Base-by-base conservation (phyloP, 495 filamentous ascomycete genomes). In the Penicillium macrosclerotiorum region DNA sequence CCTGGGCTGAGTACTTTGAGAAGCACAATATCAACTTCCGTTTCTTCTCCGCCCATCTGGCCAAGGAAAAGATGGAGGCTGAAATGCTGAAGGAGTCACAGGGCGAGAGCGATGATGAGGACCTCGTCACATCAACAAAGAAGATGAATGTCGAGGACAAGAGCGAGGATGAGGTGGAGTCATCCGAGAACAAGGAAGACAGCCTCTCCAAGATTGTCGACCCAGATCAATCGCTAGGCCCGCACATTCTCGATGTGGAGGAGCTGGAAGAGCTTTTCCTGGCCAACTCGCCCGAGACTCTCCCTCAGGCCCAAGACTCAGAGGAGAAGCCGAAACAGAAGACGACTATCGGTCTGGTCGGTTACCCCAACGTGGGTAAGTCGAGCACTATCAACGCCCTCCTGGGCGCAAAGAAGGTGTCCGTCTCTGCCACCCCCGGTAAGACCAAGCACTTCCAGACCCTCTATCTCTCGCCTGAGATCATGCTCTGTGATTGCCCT, bases 391-490 rank as follows among this genome's bases (percentile, higher is more conserved):
- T 99, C 76, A 99, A 99, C 71, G 92, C 94, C 9, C 81, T 99
- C 30, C 88, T 96, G 46, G 94, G 94, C 39, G 86, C 94, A 42
- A 97, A 96, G 77, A 97, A 97, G 70, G 94, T 99, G 4, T 96
- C 92, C 2, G 94, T 99, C 30, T 97, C 94, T 29, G 83, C 92
- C 20, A 99, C 94, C 2, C 94, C 94, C 5, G 94, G 94, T 45
- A 99, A 97, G 68, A 99, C 94, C 8, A 99, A 99, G 72, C 94
- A 99, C 59, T 99, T 99, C 73, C 94, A 99, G 65, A 99, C 94
- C 13, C 90, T 99, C 52, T 92, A 95, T 64, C 78, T 97, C 36
- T 90, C 86, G 50, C 84, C 90, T 12, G 78, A 83, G 49, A 88
- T 97, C 51, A 80, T 96, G 53, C 78, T 99, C 16, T 97, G 94